A percentile compares a stretch with the other conserved stretches of the same genome.
Evolutionary conservation across 2,329 filamentous ascomycete species (phyloP).

Genomic region (Karstenula rhodostoma): DNA sequence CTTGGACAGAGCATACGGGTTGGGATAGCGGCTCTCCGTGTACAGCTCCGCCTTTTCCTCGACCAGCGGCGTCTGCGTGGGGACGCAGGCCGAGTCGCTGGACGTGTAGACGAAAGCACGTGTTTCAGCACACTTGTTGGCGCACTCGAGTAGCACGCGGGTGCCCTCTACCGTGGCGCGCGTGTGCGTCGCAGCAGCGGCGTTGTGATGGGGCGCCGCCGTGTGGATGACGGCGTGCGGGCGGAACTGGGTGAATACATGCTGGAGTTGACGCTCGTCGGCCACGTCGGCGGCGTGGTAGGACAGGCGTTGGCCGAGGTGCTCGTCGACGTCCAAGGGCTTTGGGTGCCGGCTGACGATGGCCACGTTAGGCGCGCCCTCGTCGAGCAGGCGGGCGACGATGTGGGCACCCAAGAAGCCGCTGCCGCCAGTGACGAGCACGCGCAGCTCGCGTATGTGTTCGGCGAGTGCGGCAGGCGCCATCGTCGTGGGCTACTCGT

Average conservation of each 20-base stretch:
- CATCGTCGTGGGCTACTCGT: no score
- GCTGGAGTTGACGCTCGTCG: slow-evolving; percentile 43
- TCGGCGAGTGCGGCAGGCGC: neutral
- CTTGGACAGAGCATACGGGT: slow-evolving; percentile 31
- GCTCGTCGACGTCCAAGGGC: slow-evolving; percentile 28
- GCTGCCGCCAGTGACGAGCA: slow-evolving; percentile 55
- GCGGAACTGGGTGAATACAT: slow-evolving; percentile 50
- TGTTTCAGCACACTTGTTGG: slow-evolving; percentile 43
- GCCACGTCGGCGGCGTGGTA: slow-evolving; percentile 57
- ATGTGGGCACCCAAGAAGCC: slow-evolving; percentile 59
- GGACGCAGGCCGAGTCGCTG: slow-evolving; percentile 22
- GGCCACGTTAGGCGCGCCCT: slow-evolving; percentile 47
- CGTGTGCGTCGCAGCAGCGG: slow-evolving; percentile 36
- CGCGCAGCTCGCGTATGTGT: slow-evolving; percentile 13
- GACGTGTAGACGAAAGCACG: slow-evolving; percentile 57
- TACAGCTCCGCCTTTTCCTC: slow-evolving; percentile 25
- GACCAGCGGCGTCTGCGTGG: slow-evolving; percentile 14
- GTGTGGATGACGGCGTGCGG: slow-evolving; percentile 57
- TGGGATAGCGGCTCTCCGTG: slow-evolving; percentile 11
- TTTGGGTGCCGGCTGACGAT: slow-evolving; percentile 51
- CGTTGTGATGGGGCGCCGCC: slow-evolving; percentile 49
- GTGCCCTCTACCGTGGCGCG: slow-evolving; percentile 57
- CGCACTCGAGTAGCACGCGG: slow-evolving; percentile 51
- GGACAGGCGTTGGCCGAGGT: slow-evolving; percentile 33
- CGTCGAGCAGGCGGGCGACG: slow-evolving; percentile 50